These are phyloP conservation scores for Daldinia eschscholtzii DNA, from an alignment of 2,329 filamentous ascomycete genomes.

Conservation along the genomic window DNA sequence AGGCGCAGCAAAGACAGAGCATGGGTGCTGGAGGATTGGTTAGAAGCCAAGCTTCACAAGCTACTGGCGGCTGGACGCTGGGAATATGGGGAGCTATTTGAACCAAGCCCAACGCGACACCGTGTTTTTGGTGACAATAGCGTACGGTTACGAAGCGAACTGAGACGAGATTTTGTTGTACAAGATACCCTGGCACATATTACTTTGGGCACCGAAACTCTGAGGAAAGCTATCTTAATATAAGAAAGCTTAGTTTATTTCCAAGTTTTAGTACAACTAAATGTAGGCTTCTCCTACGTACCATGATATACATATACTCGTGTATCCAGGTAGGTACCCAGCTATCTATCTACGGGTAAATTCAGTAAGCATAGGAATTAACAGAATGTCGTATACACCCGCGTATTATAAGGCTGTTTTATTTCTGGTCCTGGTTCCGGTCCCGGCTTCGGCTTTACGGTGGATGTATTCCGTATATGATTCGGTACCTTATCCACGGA, in stretches of 20 bases:
- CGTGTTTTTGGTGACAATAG: slow-evolving; percentile 10
- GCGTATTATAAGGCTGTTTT: not conserved
- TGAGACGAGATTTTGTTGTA: slow-evolving; percentile 29
- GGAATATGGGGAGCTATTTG: slow-evolving; percentile 70
- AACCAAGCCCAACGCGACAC: slow-evolving; percentile 1
- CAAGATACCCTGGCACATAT: slow-evolving; percentile 34
- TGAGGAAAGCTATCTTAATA: not conserved
- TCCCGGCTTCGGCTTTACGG: too few relatives aligned
- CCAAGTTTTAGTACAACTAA: not conserved
- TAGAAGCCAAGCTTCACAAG: slow-evolving; percentile 56
- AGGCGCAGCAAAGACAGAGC: slow-evolving; percentile 71
- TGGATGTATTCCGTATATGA: not conserved
- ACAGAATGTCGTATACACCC: not conserved
- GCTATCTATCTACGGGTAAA: too few relatives aligned
- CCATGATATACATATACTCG: not conserved
- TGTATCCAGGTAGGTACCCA: not conserved
- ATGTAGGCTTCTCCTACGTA: not conserved
- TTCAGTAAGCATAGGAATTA: too few relatives aligned
- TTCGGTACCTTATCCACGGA: slow-evolving; percentile 2
- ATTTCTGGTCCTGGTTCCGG: too few relatives aligned
- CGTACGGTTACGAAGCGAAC: slow-evolving; percentile 12
- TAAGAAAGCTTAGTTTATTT: not conserved
- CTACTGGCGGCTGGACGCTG: slow-evolving; percentile 68
- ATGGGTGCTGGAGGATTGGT: slow-evolving; percentile 68
- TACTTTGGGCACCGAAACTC: not conserved